These are phyloP conservation scores for Scedosporium minutisporum DNA, from an alignment of 2,329 filamentous ascomycete species.

Conservation along the genomic window DNA sequence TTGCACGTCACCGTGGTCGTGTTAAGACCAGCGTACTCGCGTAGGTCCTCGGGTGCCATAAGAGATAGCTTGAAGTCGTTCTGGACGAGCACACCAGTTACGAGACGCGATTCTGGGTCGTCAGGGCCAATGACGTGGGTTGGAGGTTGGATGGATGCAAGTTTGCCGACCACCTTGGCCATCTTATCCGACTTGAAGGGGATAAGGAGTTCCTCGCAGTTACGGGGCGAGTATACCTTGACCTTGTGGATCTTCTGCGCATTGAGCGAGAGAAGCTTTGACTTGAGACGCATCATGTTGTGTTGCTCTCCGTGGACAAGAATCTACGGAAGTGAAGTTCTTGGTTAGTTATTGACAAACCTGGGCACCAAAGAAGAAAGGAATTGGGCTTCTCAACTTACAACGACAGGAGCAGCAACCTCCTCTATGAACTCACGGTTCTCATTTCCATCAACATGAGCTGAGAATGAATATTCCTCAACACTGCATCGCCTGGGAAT, in stretches of 20 bases:
- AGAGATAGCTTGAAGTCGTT: conserved; percentile 96
- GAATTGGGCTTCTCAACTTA: conserved; percentile 38
- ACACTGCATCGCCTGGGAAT: conserved; percentile 89
- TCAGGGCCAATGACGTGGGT: conserved; percentile 21
- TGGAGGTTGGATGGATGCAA: conserved; percentile 72
- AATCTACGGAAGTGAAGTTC: conserved; percentile 25
- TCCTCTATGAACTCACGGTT: conserved; percentile 97
- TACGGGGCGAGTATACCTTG: conserved; percentile 88
- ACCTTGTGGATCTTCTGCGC: conserved; percentile 69
- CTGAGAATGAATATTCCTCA: conserved; percentile 89
- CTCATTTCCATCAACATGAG: conserved; percentile 91
- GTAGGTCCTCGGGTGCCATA: conserved; percentile 92
- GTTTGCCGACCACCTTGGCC: conserved; percentile 89
- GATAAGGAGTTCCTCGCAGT: conserved; percentile 90
- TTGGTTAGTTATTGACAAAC: not conserved
- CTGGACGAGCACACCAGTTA: conserved; percentile 87
- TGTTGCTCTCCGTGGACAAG: conserved; percentile 95
- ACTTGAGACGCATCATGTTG: conserved; percentile 96
- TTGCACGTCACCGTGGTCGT: conserved; percentile 92
- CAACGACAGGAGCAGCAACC: conserved; percentile 81
- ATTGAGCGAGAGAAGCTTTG: conserved; percentile 87
- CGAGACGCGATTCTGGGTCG: conserved; percentile 36
- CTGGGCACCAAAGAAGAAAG: not conserved
- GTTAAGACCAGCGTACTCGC: conserved; percentile 93
- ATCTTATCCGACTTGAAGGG: conserved; percentile 93